Evolutionary conservation across 768 basidiomycete species (phyloP).

Genomic region (Crepidotus variabilis): DNA sequence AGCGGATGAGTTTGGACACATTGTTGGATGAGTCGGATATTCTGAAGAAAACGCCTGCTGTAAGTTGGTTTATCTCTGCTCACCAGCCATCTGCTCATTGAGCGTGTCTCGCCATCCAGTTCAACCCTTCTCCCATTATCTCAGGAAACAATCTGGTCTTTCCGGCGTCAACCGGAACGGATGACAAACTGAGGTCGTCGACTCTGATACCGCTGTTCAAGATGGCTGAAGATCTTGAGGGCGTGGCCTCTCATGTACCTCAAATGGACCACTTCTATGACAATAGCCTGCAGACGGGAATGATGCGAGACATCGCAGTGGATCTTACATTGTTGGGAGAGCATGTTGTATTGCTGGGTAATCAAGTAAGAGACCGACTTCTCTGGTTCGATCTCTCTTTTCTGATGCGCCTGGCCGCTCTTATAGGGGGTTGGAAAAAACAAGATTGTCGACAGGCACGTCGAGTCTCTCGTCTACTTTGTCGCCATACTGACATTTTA

Average conservation of each 20-base stretch:
- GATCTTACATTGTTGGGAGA: slow-evolving; percentile 60
- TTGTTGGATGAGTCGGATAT: slow-evolving; percentile 51
- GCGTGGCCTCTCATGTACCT: slow-evolving; percentile 55
- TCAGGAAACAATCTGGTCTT: slow-evolving; percentile 39
- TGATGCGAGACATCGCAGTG: slow-evolving; percentile 63
- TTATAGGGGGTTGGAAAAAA: slow-evolving; percentile 66
- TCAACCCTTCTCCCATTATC: slow-evolving; percentile 43
- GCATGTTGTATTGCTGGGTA: slow-evolving; percentile 63
- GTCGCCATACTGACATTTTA: not conserved
- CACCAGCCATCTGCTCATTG: not conserved
- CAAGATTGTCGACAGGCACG: slow-evolving; percentile 60
- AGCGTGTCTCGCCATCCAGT: slow-evolving; percentile 27
- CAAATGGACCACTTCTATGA: slow-evolving; percentile 72
- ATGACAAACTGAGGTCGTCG: slow-evolving; percentile 20
- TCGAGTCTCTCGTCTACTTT: not conserved
- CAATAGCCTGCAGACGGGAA: slow-evolving; percentile 62
- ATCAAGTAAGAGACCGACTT: slow-evolving; percentile 42
- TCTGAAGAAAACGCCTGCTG: slow-evolving; percentile 34
- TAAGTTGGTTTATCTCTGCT: slow-evolving; percentile 22
- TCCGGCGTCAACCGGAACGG: slow-evolving; percentile 36
- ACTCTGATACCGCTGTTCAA: slow-evolving; percentile 49
- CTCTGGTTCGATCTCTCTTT: not conserved
- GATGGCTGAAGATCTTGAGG: slow-evolving; percentile 44
- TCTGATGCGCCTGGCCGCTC: not conserved
- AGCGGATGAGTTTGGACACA: slow-evolving; percentile 49